Conservation (phyloP, 1,139 yeast genomes). For the Suhomyces anneliseae region DNA sequence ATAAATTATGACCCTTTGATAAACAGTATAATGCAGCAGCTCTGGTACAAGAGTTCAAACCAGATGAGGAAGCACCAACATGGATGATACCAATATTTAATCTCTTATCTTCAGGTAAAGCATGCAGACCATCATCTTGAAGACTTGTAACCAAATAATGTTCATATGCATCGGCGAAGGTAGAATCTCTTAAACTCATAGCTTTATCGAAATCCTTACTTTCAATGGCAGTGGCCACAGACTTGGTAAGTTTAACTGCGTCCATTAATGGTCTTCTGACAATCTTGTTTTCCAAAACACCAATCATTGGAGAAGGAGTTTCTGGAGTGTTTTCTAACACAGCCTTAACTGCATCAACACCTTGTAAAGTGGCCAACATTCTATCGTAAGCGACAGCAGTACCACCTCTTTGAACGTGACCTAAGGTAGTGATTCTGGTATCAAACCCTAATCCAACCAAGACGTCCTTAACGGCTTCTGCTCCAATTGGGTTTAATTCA, state of each 20-base stretch:
- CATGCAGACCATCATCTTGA: slow-evolving; percentile 61
- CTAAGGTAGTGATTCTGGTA: slow-evolving; percentile 75
- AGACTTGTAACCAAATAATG: slow-evolving; percentile 70
- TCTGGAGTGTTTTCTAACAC: slow-evolving; percentile 68
- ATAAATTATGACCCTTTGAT: slow-evolving; percentile 73
- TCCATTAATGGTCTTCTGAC: slow-evolving; percentile 70
- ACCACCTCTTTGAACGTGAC: slow-evolving; percentile 88
- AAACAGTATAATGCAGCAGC: slow-evolving; percentile 74
- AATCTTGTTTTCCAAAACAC: slow-evolving; percentile 68
- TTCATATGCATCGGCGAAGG: slow-evolving; percentile 67
- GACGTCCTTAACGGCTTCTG: slow-evolving; percentile 67
- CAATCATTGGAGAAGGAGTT: slow-evolving; percentile 77
- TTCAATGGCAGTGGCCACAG: slow-evolving; percentile 68
- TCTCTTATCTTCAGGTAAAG: slow-evolving; percentile 54
- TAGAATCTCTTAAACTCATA: slow-evolving; percentile 67
- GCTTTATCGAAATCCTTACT: slow-evolving; percentile 62
- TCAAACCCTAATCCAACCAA: slow-evolving; percentile 72
- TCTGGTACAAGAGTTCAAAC: slow-evolving; percentile 74
- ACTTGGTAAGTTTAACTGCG: slow-evolving; percentile 67
- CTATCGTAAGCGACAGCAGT: slow-evolving; percentile 81
- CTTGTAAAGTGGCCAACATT: slow-evolving; percentile 73
- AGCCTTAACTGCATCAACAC: slow-evolving; percentile 81
- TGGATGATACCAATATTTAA: slow-evolving; percentile 74
- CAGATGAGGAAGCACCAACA: slow-evolving; percentile 84
- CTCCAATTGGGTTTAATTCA: slow-evolving; percentile 63